Evolutionary conservation across 169 alveolate species (phyloP).

Genomic region (Pseudocohnilembus persalinus): DNA sequence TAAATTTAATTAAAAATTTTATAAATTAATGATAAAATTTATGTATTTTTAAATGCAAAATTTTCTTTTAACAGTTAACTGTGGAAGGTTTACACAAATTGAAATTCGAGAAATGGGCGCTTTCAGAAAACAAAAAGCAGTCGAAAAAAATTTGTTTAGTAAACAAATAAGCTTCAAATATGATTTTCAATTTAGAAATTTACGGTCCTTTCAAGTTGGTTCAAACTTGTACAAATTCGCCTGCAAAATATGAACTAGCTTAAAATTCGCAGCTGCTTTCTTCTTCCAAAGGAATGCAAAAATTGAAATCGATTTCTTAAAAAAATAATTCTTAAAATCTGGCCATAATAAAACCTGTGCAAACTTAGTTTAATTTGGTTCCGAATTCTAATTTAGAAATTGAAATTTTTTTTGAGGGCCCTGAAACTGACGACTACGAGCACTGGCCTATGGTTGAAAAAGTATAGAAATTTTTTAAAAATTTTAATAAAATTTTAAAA

Average conservation of each 20-base stretch:
- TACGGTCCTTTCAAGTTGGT: slow-evolving; percentile 82
- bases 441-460: slow-evolving; percentile 72
- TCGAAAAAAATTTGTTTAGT: slow-evolving; percentile 66
- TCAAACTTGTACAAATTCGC: slow-evolving; percentile 69
- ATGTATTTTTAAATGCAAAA: too few relatives aligned
- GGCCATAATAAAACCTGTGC: neutral
- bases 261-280: neutral
- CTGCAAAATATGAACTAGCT: slow-evolving; percentile 60
- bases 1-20: too few relatives aligned
- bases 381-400: slow-evolving; percentile 71
- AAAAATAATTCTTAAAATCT: slow-evolving; percentile 18
- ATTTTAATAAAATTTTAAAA: too few relatives aligned
- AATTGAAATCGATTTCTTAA: neutral
- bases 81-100: slow-evolving; percentile 71
- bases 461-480: neutral
- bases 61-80: slow-evolving; percentile 21
- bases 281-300: neutral
- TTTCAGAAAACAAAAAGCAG: slow-evolving; percentile 41
- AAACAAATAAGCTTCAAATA: slow-evolving; percentile 72
- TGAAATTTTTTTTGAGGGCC: slow-evolving; percentile 61
- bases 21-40: neutral
- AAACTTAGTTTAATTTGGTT: slow-evolving; percentile 53
- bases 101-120: slow-evolving; percentile 70
- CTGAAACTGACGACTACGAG: slow-evolving; percentile 55
- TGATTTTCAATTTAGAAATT: slow-evolving; percentile 60